Conservation (phyloP, 2,329 filamentous ascomycete species). For the Beauveria pseudobassiana region DNA sequence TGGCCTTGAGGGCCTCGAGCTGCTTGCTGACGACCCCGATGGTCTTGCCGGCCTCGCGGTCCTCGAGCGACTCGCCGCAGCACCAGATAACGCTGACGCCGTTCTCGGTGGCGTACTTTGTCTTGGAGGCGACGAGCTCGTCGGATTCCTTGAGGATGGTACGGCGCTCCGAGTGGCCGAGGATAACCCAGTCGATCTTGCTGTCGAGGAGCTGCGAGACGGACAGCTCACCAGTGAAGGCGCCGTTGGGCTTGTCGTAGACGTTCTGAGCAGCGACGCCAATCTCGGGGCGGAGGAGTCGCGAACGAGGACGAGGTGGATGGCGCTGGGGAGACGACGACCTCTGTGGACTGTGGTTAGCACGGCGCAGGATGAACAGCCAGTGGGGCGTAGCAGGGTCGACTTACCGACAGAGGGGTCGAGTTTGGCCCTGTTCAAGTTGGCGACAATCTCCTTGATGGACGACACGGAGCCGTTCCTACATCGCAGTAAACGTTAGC, state of each 20-base stretch:
- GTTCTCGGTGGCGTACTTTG: slow-evolving; percentile 82
- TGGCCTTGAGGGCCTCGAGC: slow-evolving; percentile 70
- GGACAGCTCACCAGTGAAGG: slow-evolving; percentile 95
- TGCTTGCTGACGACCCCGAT: slow-evolving; percentile 79
- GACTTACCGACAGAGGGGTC: slow-evolving; percentile 65
- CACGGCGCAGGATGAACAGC: slow-evolving; percentile 7
- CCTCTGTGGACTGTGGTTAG: slow-evolving; percentile 53
- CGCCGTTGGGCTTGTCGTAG: slow-evolving; percentile 92
- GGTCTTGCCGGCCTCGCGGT: slow-evolving; percentile 80
- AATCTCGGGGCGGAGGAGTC: slow-evolving; percentile 68
- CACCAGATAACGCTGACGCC: slow-evolving; percentile 91
- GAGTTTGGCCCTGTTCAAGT: slow-evolving; percentile 79
- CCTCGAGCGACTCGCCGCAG: slow-evolving; percentile 91
- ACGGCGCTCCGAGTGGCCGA: slow-evolving; percentile 93
- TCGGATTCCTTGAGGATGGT: slow-evolving; percentile 84
- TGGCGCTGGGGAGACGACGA: slow-evolving; percentile 81
- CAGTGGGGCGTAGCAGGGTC: not conserved
- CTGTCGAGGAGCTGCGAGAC: slow-evolving; percentile 85
- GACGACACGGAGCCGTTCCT: slow-evolving; percentile 91
- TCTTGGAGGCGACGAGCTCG: slow-evolving; percentile 83
- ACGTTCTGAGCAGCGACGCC: slow-evolving; percentile 94
- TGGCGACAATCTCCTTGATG: slow-evolving; percentile 84
- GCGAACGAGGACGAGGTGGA: slow-evolving; percentile 85
- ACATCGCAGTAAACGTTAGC: not conserved
- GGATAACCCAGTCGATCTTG: slow-evolving; percentile 80